These are phyloP conservation scores for Liquidambar formosana DNA, from an alignment of 164 flowering plant species.

Conservation along the genomic window DNA sequence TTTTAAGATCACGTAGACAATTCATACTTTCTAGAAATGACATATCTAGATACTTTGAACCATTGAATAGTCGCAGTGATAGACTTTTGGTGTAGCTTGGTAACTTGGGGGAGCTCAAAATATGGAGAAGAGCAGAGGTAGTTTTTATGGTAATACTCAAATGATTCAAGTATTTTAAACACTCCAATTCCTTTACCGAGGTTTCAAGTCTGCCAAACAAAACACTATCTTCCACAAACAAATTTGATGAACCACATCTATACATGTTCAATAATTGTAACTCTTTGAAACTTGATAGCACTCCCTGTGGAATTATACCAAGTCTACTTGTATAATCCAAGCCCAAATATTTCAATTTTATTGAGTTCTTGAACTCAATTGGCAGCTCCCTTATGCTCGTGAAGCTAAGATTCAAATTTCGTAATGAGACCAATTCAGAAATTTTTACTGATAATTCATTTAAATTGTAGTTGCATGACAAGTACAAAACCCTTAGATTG, in stretches of 20 bases:
- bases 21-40: neutral
- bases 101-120: neutral
- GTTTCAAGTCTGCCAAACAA: too few relatives aligned
- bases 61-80: neutral
- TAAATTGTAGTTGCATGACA: neutral
- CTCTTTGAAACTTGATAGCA: neutral
- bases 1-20: neutral
- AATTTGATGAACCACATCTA: neutral
- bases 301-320: neutral
- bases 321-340: neutral
- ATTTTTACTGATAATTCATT: neutral
- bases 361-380: neutral
- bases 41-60: neutral
- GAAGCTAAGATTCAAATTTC: neutral
- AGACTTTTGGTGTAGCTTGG: neutral
- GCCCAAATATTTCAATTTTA: neutral
- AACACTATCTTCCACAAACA: too few relatives aligned
- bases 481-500: neutral
- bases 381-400: neutral
- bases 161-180: neutral
- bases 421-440: too few relatives aligned
- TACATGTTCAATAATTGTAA: neutral
- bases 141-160: neutral
- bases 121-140: neutral
- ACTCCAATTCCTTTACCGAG: neutral